Base-by-base conservation (phyloP, 768 basidiomycete genomes). In the Kwoniella sp. region DNA sequence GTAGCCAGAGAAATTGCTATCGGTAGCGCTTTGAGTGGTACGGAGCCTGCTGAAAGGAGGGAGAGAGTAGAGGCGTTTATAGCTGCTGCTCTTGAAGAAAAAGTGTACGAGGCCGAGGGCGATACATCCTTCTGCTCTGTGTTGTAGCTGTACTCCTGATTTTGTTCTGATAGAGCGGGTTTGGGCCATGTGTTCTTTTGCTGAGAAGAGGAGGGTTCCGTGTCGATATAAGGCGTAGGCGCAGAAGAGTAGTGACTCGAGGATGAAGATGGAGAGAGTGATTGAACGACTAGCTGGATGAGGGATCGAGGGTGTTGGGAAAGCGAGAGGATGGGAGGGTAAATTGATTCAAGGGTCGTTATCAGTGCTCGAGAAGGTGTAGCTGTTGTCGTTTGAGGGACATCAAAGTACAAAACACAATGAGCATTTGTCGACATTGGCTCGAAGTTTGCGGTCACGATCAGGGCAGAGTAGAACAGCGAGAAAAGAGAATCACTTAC, bases 201-300 rank as follows among this genome's bases (percentile, higher is more conserved):
- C 19, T 53, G 49, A 25, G 65, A 53, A 5, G 52, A 49, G 15
- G 52, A 29, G 1, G 58, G 52, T 4, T 55, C 54, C 21, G 22
- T 24, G 49, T 57, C 49, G 25, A 56, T 55, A 22, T 46, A 44
- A 1, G 36, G 51, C 5, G 65, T 57, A 19, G 53, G 57, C n/a
- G 64, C 36, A 2, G 68, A 65, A 21, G 65, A 57, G n/a, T 58
- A 56, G 54, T 67, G 63, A 9, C 70, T 21, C 19, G 54, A 33
- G 2, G 63, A 59, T 8, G 57, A 37, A 19, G 63, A 59, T 13
- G 63, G 47, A 21, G 80, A 74, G 49, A 79, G 60, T 24, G 82
- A 80, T 72, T 83, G 82, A 7, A 82, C 64, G 29, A 80, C 78
- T 21, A 82, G 68, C 55, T 82, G 81, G 22, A 82, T 49, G 25